Percentiles rank a stretch among this genome's conserved stretches.
Evolutionary conservation across 345 rosid species (phyloP).

Genomic region (Rhodamnia rubescens): DNA sequence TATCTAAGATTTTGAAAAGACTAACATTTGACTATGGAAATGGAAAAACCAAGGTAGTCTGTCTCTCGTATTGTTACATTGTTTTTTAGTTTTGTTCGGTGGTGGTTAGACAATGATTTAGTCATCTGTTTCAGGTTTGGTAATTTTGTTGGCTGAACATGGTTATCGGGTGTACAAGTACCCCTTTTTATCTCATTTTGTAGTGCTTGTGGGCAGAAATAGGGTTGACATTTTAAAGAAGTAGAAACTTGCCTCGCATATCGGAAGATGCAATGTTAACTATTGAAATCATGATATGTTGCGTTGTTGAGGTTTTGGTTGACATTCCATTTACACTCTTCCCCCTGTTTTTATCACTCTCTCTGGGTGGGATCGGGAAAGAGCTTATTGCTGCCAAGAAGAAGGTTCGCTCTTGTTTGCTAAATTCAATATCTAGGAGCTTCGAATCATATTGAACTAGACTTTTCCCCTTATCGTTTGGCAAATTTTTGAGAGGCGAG

Average conservation of each 20-base stretch:
- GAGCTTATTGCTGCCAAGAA: conserved; percentile 76
- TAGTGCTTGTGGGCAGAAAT: not conserved
- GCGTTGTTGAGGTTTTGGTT: not conserved
- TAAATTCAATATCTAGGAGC: not conserved
- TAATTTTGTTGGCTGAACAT: not conserved
- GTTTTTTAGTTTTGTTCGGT: not conserved
- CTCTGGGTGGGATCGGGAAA: conserved; percentile 69
- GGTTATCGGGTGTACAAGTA: not conserved
- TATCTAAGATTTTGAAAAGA: not conserved
- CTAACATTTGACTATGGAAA: not conserved
- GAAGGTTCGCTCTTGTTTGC: conserved; percentile 37
- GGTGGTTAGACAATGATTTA: not conserved
- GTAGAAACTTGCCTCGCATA: not conserved
- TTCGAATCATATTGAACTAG: not conserved
- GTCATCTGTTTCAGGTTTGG: not conserved
- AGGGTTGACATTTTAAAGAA: not conserved
- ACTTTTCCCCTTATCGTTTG: not conserved
- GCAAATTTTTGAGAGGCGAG: conserved; percentile 57
- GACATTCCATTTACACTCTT: not conserved
- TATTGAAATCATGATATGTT: not conserved
- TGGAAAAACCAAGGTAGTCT: not conserved
- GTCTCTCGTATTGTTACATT: not conserved
- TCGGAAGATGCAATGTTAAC: not conserved
- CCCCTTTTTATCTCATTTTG: not conserved
- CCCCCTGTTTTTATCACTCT: not conserved